Conservation (phyloP, 805 yeast genomes). For the Candida xiaguanensis region DNA sequence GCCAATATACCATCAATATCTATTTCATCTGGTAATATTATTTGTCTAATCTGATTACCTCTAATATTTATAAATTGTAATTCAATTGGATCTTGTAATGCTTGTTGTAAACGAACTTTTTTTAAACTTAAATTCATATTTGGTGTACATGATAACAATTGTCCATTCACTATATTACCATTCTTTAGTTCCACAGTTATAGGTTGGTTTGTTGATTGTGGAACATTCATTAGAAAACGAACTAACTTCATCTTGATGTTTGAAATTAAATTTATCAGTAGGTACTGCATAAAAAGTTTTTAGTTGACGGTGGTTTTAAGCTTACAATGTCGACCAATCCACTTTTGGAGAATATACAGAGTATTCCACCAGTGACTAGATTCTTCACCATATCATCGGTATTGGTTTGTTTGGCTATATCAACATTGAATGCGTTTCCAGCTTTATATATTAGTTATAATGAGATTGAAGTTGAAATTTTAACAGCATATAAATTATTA, state of each 20-base stretch:
- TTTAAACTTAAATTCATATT: constrained; percentile 84
- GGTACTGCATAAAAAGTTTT: background rate
- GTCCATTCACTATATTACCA: constrained; percentile 84
- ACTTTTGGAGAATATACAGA: constrained; percentile 18
- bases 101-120: constrained; percentile 74
- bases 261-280: too few species aligned
- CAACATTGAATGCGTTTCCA: constrained; percentile 13
- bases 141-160: constrained; percentile 80
- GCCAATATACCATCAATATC: constrained; percentile 64
- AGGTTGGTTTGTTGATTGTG: constrained; percentile 62
- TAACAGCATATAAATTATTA: background rate
- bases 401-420: constrained; percentile 35
- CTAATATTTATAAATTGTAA: constrained; percentile 80
- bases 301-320: background rate
- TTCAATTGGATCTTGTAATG: constrained; percentile 62
- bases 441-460: constrained; percentile 10
- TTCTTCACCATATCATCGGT: constrained; percentile 49
- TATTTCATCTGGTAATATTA: constrained; percentile 79
- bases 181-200: constrained; percentile 90
- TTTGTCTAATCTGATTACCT: constrained; percentile 84
- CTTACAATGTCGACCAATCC: constrained; percentile 4
- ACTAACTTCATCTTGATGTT: constrained; percentile 53
- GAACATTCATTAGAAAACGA: constrained; percentile 76
- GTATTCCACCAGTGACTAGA: constrained; percentile 62
- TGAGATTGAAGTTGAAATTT: background rate